Conservation (phyloP, 2,329 filamentous ascomycete species). For the Tolypocladium ovalisporum region DNA sequence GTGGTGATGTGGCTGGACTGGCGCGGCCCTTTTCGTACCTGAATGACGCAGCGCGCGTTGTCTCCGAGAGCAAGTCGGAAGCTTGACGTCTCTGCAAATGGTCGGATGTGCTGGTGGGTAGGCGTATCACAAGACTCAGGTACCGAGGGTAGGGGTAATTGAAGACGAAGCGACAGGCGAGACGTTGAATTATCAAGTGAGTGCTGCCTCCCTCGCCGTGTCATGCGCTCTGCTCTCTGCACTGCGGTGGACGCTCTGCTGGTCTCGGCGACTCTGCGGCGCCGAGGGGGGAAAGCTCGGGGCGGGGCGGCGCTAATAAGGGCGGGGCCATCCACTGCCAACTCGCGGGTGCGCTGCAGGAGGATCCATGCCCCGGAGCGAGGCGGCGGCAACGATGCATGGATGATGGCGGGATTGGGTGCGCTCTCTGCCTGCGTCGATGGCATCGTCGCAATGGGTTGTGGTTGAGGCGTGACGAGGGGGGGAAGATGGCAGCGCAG, state of each 20-base stretch:
- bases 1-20: not conserved
- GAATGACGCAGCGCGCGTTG: not conserved
- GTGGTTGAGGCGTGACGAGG: not conserved
- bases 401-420: not conserved
- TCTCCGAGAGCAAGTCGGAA: not conserved
- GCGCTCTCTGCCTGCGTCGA: not conserved
- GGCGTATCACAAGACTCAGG: not conserved
- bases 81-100: not conserved
- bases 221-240: not conserved
- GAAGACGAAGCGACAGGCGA: too few species aligned
- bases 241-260: not conserved
- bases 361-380: not conserved
- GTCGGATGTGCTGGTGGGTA: not conserved
- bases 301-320: slow-evolving; percentile 1
- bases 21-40: not conserved
- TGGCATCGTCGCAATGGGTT: not conserved
- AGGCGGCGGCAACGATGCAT: not conserved
- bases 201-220: not conserved
- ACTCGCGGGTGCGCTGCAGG: not conserved
- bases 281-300: not conserved
- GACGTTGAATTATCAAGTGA: too few species aligned
- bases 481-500: not conserved
- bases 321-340: too few species aligned
- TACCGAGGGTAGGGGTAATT: too few species aligned
- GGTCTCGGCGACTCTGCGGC: not conserved